Conservation (phyloP, 2,329 filamentous ascomycete species). For the Diaporthe sp. region DNA sequence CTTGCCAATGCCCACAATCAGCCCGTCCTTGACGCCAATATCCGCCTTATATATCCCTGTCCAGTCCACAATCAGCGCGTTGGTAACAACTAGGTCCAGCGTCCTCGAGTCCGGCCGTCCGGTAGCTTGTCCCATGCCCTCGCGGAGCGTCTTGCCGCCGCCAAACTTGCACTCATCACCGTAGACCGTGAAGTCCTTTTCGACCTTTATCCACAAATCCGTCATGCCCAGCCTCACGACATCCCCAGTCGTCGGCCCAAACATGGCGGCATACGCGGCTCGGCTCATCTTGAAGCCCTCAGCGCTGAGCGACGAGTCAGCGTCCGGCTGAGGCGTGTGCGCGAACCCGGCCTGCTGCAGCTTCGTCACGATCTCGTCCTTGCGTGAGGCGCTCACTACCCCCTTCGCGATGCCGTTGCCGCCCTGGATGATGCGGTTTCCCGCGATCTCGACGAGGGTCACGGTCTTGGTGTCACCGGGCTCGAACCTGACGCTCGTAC, state of each 20-base stretch:
- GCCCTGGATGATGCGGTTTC: slow-evolving; percentile 83
- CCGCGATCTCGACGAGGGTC: slow-evolving; percentile 88
- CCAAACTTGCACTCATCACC: slow-evolving; percentile 97
- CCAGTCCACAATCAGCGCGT: slow-evolving; percentile 92
- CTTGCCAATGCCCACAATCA: slow-evolving; percentile 92
- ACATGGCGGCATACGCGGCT: slow-evolving; percentile 87
- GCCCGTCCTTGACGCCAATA: slow-evolving; percentile 90
- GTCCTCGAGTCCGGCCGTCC: slow-evolving; percentile 79
- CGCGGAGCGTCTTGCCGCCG: slow-evolving; percentile 91
- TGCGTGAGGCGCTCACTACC: slow-evolving; percentile 73
- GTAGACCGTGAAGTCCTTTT: slow-evolving; percentile 86
- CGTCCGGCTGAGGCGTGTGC: slow-evolving; percentile 77
- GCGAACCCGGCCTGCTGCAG: slow-evolving; percentile 83
- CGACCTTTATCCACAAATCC: slow-evolving; percentile 91
- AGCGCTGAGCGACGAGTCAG: slow-evolving; percentile 66
- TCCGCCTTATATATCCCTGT: slow-evolving; percentile 96
- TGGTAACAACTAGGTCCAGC: slow-evolving; percentile 89
- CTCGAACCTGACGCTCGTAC: slow-evolving; percentile 94
- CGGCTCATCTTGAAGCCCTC: slow-evolving; percentile 80
- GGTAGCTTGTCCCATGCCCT: slow-evolving; percentile 95
- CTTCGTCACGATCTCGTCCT: slow-evolving; percentile 75
- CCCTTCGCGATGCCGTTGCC: slow-evolving; percentile 87
- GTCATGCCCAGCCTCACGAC: slow-evolving; percentile 85
- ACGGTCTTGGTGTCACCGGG: slow-evolving; percentile 94
- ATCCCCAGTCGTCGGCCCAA: slow-evolving; percentile 92